A percentile compares a stretch with the other conserved stretches of the same genome.
Conservation (phyloP, 2,329 filamentous ascomycete genomes). For the Waltergamsia citrina region DNA sequence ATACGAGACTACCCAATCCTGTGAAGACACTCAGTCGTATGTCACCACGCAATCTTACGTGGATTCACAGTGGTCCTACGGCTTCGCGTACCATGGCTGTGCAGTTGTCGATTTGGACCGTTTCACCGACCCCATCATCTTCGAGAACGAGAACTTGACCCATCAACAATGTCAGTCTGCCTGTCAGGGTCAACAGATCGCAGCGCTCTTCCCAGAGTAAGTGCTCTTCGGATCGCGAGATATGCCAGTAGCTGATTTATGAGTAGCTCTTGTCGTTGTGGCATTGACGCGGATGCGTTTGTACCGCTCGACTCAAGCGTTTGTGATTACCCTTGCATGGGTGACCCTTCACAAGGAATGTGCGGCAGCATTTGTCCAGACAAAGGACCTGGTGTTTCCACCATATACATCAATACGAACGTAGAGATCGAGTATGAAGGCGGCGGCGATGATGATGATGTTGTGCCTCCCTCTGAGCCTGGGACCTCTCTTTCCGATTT, state of each 20-base stretch:
- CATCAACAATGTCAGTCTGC: slow-evolving; percentile 17
- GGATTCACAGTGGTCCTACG: slow-evolving; percentile 3
- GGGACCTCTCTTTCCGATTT: no score
- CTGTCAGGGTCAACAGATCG: slow-evolving; percentile 16
- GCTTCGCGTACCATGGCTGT: slow-evolving; percentile 14
- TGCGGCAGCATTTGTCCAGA: slow-evolving; percentile 21
- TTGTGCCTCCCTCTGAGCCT: no score
- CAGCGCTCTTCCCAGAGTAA: slow-evolving; percentile 21
- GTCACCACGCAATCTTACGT: no score
- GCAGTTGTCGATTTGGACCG: slow-evolving; percentile 15
- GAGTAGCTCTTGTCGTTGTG: slow-evolving; percentile 26
- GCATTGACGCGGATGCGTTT: slow-evolving; percentile 19
- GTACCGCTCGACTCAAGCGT: slow-evolving; percentile 14
- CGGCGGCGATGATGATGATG: no score
- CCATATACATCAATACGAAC: slow-evolving; percentile 15
- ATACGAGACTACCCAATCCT: no score
- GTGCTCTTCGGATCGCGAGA: slow-evolving; percentile 4
- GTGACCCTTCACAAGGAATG: slow-evolving; percentile 16
- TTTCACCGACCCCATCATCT: slow-evolving; percentile 13
- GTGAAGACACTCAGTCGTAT: no score
- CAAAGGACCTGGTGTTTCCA: slow-evolving; percentile 16
- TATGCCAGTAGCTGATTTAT: no score
- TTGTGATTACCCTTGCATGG: slow-evolving; percentile 20
- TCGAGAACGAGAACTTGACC: slow-evolving; percentile 12
- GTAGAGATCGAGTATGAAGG: not conserved